These are phyloP conservation scores for Neurospora sublineolata DNA, from an alignment of 495 filamentous ascomycete genomes.

Conservation along the genomic window DNA sequence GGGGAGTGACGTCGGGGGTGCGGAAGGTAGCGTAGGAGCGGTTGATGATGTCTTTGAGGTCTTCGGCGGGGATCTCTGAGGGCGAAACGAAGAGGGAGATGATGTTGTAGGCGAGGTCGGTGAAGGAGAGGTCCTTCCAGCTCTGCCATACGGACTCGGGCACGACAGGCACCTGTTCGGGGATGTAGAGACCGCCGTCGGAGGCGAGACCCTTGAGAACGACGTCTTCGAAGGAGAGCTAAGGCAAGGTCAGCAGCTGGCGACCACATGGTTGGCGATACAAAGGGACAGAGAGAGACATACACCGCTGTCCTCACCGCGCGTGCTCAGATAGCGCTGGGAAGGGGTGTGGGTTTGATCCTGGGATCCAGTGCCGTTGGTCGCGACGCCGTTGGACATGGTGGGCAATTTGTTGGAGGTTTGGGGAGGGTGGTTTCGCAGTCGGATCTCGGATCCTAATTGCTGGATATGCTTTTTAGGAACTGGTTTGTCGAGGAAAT, in stretches of 20 bases:
- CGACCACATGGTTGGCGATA: background rate
- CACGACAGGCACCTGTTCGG: conserved; percentile 63
- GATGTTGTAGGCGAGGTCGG: conserved; percentile 66
- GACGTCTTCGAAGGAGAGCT: conserved; percentile 85
- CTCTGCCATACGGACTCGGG: conserved; percentile 43
- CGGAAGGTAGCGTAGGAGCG: conserved; percentile 83
- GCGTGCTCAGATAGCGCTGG: conserved; percentile 70
- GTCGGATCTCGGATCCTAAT: background rate
- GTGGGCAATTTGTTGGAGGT: background rate
- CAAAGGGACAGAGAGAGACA: conserved; percentile 12
- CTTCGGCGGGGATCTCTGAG: conserved; percentile 66
- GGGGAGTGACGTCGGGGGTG: conserved; percentile 56
- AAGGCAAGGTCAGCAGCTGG: background rate
- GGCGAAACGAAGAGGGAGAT: conserved; percentile 71
- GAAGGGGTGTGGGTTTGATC: conserved; percentile 44
- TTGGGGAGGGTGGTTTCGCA: background rate
- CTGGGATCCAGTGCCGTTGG: conserved; percentile 13
- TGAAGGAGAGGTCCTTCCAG: conserved; percentile 69
- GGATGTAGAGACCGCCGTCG: conserved; percentile 85
- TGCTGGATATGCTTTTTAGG: background rate
- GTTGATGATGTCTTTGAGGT: conserved; percentile 70
- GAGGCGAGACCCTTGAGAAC: conserved; percentile 83
- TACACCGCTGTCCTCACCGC: conserved; percentile 72
- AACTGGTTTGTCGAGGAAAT: background rate
- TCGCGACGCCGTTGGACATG: conserved; percentile 16